A percentile compares a stretch with the other conserved stretches of the same genome.
Evolutionary conservation across 2,329 filamentous ascomycete genomes (phyloP).

Genomic region (Fusarium siculi): DNA sequence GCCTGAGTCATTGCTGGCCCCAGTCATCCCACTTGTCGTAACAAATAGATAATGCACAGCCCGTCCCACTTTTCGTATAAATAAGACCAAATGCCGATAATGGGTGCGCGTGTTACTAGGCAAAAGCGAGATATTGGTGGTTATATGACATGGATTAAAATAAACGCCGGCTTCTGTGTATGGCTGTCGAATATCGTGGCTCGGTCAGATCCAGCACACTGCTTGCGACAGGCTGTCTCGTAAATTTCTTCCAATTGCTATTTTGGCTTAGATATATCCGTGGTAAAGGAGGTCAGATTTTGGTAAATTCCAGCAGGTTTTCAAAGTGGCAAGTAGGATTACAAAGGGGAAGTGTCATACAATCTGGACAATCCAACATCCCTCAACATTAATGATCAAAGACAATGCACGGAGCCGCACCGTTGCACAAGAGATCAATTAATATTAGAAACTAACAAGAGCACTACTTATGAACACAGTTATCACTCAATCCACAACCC

Average conservation of each 20-base stretch:
- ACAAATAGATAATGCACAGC: background rate
- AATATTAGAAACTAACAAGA: background rate
- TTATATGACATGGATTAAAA: background rate
- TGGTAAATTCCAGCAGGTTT: rapidly evolving
- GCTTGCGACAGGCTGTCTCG: background rate
- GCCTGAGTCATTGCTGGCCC: background rate
- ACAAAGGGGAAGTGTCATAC: background rate
- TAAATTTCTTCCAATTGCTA: background rate
- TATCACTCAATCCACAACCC: background rate
- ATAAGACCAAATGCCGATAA: rapidly evolving
- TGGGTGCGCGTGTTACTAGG: background rate
- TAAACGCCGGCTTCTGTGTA: rapidly evolving
- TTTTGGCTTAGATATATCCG: too few relatives aligned
- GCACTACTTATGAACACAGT: background rate
- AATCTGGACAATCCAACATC: background rate
- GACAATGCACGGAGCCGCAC: rapidly evolving
- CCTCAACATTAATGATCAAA: rapidly evolving
- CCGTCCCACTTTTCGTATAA: background rate
- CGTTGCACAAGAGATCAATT: rapidly evolving
- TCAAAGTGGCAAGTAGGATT: too few relatives aligned
- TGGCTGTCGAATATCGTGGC: background rate
- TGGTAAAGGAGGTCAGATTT: rapidly evolving
- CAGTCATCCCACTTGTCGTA: background rate
- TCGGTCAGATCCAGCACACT: background rate
- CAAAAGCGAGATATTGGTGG: too few relatives aligned